Base-by-base conservation (phyloP, 1,284 basidiomycete species). In the Marasmius sp. region DNA sequence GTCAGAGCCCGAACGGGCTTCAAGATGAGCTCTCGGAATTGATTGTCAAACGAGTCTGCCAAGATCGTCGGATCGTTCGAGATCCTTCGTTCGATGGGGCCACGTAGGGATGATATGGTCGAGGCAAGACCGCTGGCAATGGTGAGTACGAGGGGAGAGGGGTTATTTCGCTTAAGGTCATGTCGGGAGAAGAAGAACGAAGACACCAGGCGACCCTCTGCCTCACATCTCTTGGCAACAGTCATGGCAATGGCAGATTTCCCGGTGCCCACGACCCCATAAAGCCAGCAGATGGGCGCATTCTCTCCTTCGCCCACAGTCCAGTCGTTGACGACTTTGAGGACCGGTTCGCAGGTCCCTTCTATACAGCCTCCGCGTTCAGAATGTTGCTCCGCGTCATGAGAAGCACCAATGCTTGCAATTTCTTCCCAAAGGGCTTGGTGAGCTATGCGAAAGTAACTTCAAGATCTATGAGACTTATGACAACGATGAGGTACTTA, bases 201-300 rank as follows among this genome's bases (percentile, higher is more conserved):
- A 18, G 12, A n/a, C 48, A 20, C 48, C 18, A 49, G 10, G 18
- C 18, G 10, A 20, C 18, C 18, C 18, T 49, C 48, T 27, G 11
- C 18, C 27, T 18, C 18, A 10, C 12, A n/a, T 11, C 18, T 20
- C 18, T 49, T 10, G 10, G 48, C 48, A 10, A 49, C 27, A 27
- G 27, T 27, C 27, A 27, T 27, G 5, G 27, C 27, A 5, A 27
- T 27, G 27, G 68, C 54, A 0, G 67, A 66, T 52, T 69, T 69
- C 4, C 67, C 68, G 10, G 27, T 34, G 4, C 68, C 68, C 9
- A 64, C 65, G 6, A 51, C 47, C 7, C 68, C 67, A 43, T 60
- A 54, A 14, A 69, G 55, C 65, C 62, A 68, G 33, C 60, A 62
- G 39, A 67, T n/a, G 0, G 56, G 50, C n/a, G 58, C 51, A 27